Percentiles rank a stretch among this genome's conserved stretches.
Evolutionary conservation across 371 early-diverging fungal genomes (phyloP).

Genomic region (Haplosporangium sp.): DNA sequence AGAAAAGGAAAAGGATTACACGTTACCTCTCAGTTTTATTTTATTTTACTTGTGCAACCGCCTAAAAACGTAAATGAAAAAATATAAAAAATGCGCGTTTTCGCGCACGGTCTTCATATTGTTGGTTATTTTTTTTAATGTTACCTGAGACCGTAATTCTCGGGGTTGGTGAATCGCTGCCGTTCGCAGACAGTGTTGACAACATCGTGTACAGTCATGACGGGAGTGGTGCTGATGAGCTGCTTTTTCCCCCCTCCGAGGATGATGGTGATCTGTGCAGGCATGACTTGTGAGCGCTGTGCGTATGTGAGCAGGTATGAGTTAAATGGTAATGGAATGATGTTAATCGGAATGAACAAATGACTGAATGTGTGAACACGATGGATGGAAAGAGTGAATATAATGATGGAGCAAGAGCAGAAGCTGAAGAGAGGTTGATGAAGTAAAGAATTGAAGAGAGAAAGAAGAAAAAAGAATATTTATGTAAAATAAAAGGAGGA

Average conservation of each 20-base stretch:
- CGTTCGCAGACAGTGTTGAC: conserved; percentile 33
- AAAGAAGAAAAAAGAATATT: neutral
- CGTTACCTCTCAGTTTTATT: neutral
- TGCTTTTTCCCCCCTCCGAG: conserved; percentile 21
- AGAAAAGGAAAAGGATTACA: neutral
- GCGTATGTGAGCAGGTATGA: too few relatives aligned
- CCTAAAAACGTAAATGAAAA: neutral
- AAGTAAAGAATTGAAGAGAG: neutral
- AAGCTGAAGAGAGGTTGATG: neutral
- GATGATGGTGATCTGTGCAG: conserved; percentile 24
- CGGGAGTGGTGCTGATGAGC: conserved; percentile 42
- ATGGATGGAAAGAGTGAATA: neutral
- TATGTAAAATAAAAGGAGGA: neutral
- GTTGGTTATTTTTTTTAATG: neutral
- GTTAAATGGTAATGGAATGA: neutral
- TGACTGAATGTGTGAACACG: neutral
- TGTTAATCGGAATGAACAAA: neutral
- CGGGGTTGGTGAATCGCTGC: conserved; percentile 25
- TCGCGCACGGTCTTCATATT: neutral
- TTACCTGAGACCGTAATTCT: conserved; percentile 45
- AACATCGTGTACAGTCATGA: conserved; percentile 35
- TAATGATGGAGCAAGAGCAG: neutral
- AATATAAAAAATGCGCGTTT: neutral
- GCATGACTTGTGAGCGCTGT: conserved; percentile 20
- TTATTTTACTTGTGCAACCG: neutral